Evolutionary conservation across 2,329 filamentous ascomycete species (phyloP).

Genomic region (Myriosclerotinia scirpicola): DNA sequence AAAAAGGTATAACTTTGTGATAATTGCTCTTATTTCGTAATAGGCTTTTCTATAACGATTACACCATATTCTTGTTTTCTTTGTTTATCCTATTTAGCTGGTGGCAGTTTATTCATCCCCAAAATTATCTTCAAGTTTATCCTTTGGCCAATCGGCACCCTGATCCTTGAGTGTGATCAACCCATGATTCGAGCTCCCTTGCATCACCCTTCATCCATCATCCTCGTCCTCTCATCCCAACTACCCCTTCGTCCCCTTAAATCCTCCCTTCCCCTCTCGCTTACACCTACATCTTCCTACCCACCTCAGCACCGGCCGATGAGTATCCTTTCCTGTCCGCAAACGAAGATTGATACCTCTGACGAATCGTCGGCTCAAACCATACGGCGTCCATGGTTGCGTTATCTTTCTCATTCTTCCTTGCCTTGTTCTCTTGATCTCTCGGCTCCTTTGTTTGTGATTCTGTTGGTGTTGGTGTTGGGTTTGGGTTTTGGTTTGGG

Average conservation of each 20-base stretch:
- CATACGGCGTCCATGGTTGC: not conserved
- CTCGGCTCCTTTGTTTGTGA: not conserved
- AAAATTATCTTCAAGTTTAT: constrained; percentile 3
- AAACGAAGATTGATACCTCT: constrained; percentile 6
- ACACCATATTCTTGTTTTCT: not conserved
- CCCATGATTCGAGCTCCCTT: not conserved
- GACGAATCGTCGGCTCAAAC: not conserved
- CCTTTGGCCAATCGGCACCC: not conserved
- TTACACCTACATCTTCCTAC: not conserved
- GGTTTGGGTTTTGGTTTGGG: too few species aligned
- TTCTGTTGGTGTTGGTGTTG: too few species aligned
- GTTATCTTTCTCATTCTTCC: not conserved
- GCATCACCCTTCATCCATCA: too few species aligned
- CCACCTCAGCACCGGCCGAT: not conserved
- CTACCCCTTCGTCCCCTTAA: not conserved
- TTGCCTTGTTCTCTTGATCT: not conserved
- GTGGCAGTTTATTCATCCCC: not conserved
- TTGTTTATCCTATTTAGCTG: constrained; percentile 1
- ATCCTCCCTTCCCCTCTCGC: not conserved
- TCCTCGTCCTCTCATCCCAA: not conserved
- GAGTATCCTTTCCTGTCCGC: not conserved
- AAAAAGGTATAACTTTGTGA: constrained; percentile 11
- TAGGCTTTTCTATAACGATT: not conserved
- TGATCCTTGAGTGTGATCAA: not conserved
- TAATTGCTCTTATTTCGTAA: not conserved